Conservation (phyloP, 116 monocot genomes). For the Trichopus zeylanicus region DNA sequence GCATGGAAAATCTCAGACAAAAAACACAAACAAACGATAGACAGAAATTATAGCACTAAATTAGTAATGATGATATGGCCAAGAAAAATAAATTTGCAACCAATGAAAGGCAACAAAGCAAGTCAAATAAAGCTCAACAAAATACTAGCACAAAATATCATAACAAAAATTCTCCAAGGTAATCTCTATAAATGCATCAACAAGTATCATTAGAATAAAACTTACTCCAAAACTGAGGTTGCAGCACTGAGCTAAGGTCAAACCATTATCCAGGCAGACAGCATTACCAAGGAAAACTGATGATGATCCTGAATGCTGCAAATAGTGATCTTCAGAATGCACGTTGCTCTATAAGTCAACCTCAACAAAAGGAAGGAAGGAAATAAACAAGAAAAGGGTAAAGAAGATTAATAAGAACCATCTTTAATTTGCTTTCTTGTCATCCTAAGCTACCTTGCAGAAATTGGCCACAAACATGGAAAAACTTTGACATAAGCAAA, state of each 20-base stretch:
- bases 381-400: neutral
- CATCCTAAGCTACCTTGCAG: slow-evolving; percentile 65
- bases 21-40: no score
- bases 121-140: no score
- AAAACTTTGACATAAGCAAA: slow-evolving; percentile 70
- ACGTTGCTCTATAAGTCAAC: neutral
- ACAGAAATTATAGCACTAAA: no score
- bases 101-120: no score
- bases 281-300: slow-evolving; percentile 51
- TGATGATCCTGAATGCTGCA: slow-evolving; percentile 81
- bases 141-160: no score
- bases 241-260: slow-evolving; percentile 66
- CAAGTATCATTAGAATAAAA: neutral
- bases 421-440: neutral
- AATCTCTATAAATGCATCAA: no score
- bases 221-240: slow-evolving; percentile 58
- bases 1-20: no score
- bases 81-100: no score
- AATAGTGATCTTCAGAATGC: slow-evolving; percentile 15
- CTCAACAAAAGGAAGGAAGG: neutral
- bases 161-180: no score
- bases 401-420: neutral
- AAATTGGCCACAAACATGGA: slow-evolving; percentile 80
- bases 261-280: slow-evolving; percentile 67
- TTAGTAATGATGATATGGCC: no score